Evolutionary conservation across 1,284 basidiomycete genomes (phyloP), one percentile per base, ranked within the genome.

Genomic region (Uromyces viciae-fabae): DNA sequence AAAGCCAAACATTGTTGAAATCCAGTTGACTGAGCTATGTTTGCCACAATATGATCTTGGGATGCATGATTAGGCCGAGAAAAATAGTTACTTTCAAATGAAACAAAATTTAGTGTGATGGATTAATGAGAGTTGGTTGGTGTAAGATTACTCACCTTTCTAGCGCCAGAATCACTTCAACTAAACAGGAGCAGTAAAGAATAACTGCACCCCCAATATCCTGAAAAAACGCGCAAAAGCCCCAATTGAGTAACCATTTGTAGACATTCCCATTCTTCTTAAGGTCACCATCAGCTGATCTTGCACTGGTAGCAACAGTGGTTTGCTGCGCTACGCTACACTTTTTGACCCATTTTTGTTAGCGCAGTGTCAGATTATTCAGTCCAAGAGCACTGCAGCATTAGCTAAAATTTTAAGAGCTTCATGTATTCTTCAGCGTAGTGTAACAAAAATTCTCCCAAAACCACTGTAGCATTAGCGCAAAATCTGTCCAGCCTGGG

Each of bases 1-100:
- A 75, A 75, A 3, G 54, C 56, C 2, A 75, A 36, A 75, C 73
- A 75, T 8, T 42, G 28, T 4, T 36, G 33, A 40, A 75, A 75
- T 3, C 56, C 73, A 25, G 38, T 42, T 33, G 33, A 68, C 0
- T 43, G 8, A 0, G 1, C 40, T 25, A 68, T 68, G 31, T 25
- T 4, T 15, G 0, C 0, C 0, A 25, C 19, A 25, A 68, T 68
- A 15, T 15, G n/a, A 15, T 68, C 9, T 22, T 8, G 38, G n/a
- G 2, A 38, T 25, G n/a, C 22, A 19, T 33, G 4, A 36, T 43
- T 25, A 28, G 38, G 64, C 64, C 64, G 46, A 4, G 4, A 5
- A n/a, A 43, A 22, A 68, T 68, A 68, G 1, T 42, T 43, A 28
- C 64, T 43, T 5, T 42, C 3, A 25, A 15, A 68, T 5, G 22